Evolutionary conservation across 768 basidiomycete species (phyloP), one percentile per base, ranked within the genome.

Genomic region (Boletus eberwhitei): DNA sequence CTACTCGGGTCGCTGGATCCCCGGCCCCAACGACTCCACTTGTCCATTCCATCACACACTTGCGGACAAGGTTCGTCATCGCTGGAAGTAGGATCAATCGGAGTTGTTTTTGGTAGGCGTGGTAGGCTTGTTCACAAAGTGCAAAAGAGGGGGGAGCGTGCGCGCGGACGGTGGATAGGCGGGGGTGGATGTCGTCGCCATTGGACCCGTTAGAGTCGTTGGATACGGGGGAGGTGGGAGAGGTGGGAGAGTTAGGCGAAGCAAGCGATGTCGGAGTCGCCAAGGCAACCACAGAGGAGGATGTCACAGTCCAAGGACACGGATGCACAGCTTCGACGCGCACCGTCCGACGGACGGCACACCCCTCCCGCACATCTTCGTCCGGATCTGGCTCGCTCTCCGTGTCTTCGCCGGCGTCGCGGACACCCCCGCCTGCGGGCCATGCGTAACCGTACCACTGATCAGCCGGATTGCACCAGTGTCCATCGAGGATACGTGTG

Each of bases 401-500:
- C 14, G 65, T 65, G 8, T 69, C 67, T 24, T 66, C 61, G 21
- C 61, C 62, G 2, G 50, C 51, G 24, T 60, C 68, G 42, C 63
- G 55, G 52, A 67, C 54, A 74, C 76, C 41, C 53, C 72, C 48
- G 54, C 64, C 52, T 67, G 71, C 59, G 68, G 74, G 50, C 78
- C 79, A 31, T 65, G 74, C 53, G 71, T 76, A 65, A 11, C 72
- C 69, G 48, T 82, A 87, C 79, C 80, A 89, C 43, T 82, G 75
- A 65, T 91, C 89, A 0, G 83, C 86, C 11, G 88, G 89, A 47
- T 79, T 85, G 41, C 84, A 69, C 88, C 89, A 91, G 60, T 83
- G 78, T 3, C 89, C 89, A 52, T 91, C 88, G 19, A 90, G 69
- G 45, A 91, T 84, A 44, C 88, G 73, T 21, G 75, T 77, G 34